phyloP scores from a whole-genome alignment of 2,329 filamentous ascomycete genomes.

The Ambrosiella beaveri region DNA sequence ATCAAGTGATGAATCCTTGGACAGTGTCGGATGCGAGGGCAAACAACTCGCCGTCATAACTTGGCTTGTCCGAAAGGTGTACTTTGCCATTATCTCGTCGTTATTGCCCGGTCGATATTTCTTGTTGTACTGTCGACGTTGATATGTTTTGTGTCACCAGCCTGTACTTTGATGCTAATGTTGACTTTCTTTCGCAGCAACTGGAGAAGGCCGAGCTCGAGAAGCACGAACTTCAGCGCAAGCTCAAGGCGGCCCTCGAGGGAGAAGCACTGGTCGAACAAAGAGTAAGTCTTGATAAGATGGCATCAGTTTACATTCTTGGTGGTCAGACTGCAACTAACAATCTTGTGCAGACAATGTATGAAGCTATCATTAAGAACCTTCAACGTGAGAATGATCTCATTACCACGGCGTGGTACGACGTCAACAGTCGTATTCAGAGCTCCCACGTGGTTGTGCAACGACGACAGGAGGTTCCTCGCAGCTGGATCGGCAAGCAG shows the following conservation, averaged over 20 bases:
- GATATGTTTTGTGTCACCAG: too few species aligned
- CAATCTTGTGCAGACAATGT: conserved; percentile 26
- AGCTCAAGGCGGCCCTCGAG: conserved; percentile 34
- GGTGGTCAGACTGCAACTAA: neutral
- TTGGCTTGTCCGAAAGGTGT: too few species aligned
- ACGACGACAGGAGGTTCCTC: conserved; percentile 54
- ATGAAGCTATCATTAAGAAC: conserved; percentile 43
- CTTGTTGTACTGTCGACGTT: neutral
- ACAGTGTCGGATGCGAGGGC: too few species aligned
- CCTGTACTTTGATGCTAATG: too few species aligned
- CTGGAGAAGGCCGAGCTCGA: conserved; percentile 40
- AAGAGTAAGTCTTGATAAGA: conserved; percentile 28
- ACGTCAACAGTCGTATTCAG: conserved; percentile 59
- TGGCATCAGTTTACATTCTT: neutral
- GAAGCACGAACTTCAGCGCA: conserved; percentile 36
- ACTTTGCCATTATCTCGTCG: neutral
- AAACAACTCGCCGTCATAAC: too few species aligned
- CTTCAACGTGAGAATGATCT: conserved; percentile 62
- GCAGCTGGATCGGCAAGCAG: conserved; percentile 75
- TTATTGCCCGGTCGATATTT: neutral
- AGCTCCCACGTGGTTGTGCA: conserved; percentile 70
- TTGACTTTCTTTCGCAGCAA: conserved; percentile 26
- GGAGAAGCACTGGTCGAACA: conserved; percentile 32
- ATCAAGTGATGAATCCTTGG: too few species aligned
- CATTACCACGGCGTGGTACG: conserved; percentile 74